Evolutionary conservation across 169 alveolate genomes (phyloP).

Genomic region (Amoebophrya sp.): DNA sequence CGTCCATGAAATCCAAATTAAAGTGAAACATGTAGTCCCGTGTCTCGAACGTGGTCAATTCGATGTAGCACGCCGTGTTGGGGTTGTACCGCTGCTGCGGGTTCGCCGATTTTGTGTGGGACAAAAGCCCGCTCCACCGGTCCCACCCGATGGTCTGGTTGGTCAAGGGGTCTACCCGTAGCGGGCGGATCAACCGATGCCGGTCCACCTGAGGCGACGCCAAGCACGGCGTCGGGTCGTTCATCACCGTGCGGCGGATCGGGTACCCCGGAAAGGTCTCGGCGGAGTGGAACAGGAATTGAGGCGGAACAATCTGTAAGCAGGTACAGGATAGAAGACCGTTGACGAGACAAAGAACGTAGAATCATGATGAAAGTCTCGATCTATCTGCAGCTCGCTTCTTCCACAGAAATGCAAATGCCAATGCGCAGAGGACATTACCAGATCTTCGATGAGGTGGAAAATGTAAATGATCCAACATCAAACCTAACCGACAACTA

Average conservation of each 20-base stretch:
- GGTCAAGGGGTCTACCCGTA: not conserved
- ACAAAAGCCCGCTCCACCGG: not conserved
- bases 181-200: not conserved
- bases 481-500: no score
- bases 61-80: constrained; percentile 22
- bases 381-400: no score
- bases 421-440: no score
- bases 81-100: constrained; percentile 11
- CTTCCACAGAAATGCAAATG: no score
- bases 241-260: not conserved
- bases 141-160: not conserved
- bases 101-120: not conserved
- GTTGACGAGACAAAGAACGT: no score
- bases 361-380: no score
- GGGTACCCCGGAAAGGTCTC: not conserved
- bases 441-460: no score
- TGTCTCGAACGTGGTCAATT: not conserved
- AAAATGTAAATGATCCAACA: no score
- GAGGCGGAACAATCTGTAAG: not conserved
- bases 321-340: no score
- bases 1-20: not conserved
- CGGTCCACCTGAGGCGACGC: not conserved
- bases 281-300: not conserved
- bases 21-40: not conserved
- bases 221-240: not conserved